These are phyloP conservation scores for Basidiobolus meristosporus DNA, from an alignment of 371 early-diverging fungal genomes.

Conservation along the genomic window DNA sequence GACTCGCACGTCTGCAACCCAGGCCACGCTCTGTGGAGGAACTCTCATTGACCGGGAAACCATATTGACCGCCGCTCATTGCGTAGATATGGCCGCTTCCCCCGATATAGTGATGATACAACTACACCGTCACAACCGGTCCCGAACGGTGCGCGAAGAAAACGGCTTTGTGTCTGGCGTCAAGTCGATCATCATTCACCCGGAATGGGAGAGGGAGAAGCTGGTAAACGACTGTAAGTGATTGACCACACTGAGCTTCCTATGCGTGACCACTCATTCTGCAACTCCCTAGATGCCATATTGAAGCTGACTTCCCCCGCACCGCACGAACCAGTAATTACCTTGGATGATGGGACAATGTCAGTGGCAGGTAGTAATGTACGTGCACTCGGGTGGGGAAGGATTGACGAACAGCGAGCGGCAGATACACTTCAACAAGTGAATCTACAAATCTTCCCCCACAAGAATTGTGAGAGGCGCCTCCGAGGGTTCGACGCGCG, in stretches of 20 bases:
- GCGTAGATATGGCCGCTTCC: neutral
- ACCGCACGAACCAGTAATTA: no score
- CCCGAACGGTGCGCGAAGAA: neutral
- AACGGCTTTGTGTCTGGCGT: neutral
- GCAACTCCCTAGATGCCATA: no score
- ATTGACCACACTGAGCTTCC: neutral
- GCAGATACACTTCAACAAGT: neutral
- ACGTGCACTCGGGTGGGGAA: constrained; percentile 2
- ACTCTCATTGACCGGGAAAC: constrained; percentile 1
- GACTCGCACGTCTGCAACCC: neutral
- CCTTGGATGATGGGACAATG: neutral
- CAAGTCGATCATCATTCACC: neutral
- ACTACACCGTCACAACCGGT: constrained; percentile 1
- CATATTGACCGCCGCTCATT: constrained; percentile 3
- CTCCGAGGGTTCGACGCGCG: neutral
- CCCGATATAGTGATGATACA: neutral
- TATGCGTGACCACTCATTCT: neutral
- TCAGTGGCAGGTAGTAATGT: neutral
- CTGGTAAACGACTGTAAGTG: constrained; percentile 1
- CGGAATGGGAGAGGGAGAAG: neutral
- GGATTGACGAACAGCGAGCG: neutral
- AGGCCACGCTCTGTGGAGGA: constrained; percentile 1
- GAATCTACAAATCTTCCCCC: constrained; percentile 1
- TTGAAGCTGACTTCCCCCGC: no score
- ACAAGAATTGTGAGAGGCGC: neutral